Base-by-base conservation (phyloP, 2,329 filamentous ascomycete genomes). In the Epichloe aotearoae region DNA sequence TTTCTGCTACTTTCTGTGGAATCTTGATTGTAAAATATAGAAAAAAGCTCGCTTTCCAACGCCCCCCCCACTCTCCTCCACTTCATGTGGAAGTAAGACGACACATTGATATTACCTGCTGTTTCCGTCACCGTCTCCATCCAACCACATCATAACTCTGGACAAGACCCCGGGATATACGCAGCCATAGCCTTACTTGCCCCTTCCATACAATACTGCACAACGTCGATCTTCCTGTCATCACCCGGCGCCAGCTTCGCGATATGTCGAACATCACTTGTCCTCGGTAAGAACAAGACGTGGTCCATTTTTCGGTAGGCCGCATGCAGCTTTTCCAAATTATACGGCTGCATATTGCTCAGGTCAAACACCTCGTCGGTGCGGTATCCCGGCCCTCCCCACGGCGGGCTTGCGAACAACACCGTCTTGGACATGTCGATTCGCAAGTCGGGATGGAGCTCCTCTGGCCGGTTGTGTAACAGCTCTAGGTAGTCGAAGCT, bases 181-280 rank as follows among this genome's bases (percentile, higher is more conserved):
- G 76, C 79, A n/a, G 82, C 79, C 65, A 84, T 67, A 50, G 84
- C 86, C 68, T 96, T 96, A 66, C 90, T 96, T 6, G 86, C 86
- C 12, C 89, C 88, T 59, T 86, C 76, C 71, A 95, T 87, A 62
- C 90, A 95, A 64, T 97, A 97, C 69, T 98, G 93, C 46, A 87
- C 80, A 26, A 91, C 82, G 43, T 84, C 80, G 17, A 88, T 73
- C 67, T 84, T 86, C 23, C 65, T 68, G 11, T 69, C 68, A 2
- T 69, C 56, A 10, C 11, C 19, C 1, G 72, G 71, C 1, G 69
- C 71, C 34, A 83, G 61, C 56, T 66, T 74, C 4, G 87, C 86
- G 54, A 95, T 74, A 66, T 95, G 89, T 47, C 82, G 77, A 49
- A 95, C 64, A 64, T 95, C 83, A 54, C 88, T 91, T 1, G 84